Conservation (phyloP, 1,284 basidiomycete species). For the Meira nashicola region DNA sequence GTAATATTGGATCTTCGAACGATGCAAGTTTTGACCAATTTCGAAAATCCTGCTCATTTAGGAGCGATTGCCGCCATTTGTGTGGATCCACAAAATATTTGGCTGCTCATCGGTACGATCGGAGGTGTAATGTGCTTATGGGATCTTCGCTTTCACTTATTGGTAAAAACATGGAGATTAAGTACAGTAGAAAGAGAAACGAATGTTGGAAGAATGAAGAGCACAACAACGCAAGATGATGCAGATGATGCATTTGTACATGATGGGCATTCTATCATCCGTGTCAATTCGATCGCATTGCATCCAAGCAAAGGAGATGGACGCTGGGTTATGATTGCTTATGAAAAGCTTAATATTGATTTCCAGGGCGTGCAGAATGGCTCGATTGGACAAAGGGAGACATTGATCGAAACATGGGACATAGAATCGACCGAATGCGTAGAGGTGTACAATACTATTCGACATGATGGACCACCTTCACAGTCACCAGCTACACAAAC, state of each 20-base stretch:
- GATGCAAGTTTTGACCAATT: constrained; percentile 69
- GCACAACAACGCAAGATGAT: neutral
- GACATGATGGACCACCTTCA: neutral
- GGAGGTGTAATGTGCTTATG: constrained; percentile 78
- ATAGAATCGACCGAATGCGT: constrained; percentile 53
- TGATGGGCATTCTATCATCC: constrained; percentile 23
- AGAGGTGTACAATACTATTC: constrained; percentile 17
- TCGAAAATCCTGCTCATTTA: constrained; percentile 77
- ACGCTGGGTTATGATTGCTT: constrained; percentile 79
- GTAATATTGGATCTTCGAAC: constrained; percentile 77
- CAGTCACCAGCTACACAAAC: neutral
- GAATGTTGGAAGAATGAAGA: neutral
- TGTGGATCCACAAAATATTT: constrained; percentile 67
- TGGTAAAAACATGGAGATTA: constrained; percentile 78
- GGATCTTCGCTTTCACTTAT: constrained; percentile 89
- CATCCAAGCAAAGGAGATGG: constrained; percentile 74
- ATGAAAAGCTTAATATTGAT: constrained; percentile 55
- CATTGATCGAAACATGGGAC: constrained; percentile 47
- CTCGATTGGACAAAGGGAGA: constrained; percentile 14
- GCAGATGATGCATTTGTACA: neutral
- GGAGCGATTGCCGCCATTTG: constrained; percentile 82
- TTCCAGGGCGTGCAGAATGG: constrained; percentile 3
- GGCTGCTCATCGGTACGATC: constrained; percentile 82
- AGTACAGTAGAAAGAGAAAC: constrained; percentile 54
- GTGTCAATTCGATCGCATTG: constrained; percentile 67